phyloP scores from a whole-genome alignment of 2,329 filamentous ascomycete genomes.

The Cladosporium halotolerans region DNA sequence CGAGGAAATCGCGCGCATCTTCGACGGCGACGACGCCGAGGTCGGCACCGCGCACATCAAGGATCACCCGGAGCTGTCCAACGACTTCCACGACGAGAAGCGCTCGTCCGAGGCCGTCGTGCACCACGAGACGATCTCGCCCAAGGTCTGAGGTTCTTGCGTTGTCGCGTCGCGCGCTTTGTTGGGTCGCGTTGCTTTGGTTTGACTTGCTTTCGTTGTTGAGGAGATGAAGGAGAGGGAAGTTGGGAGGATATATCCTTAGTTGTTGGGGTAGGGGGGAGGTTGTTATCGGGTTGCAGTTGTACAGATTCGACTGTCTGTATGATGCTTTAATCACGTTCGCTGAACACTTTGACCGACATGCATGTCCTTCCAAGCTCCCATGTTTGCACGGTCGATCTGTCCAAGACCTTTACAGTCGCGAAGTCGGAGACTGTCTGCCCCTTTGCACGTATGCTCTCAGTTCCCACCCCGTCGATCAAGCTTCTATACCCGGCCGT shows the following conservation, averaged over 20 bases:
- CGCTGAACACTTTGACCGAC: neutral
- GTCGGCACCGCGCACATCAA: conserved; percentile 17
- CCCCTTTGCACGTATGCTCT: too few species aligned
- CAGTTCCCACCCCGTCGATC: too few species aligned
- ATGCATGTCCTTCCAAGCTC: too few species aligned
- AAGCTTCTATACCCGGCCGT: too few species aligned
- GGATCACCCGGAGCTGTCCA: conserved; percentile 10
- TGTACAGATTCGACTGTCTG: too few species aligned
- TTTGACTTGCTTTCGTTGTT: neutral
- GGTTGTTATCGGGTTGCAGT: too few species aligned
- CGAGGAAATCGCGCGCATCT: conserved; percentile 64
- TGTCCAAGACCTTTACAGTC: too few species aligned
- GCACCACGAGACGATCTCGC: conserved; percentile 9
- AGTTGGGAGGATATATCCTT: too few species aligned
- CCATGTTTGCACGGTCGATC: too few species aligned
- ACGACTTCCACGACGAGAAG: conserved; percentile 9
- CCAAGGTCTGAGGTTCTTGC: neutral
- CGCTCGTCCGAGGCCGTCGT: neutral
- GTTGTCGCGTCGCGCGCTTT: neutral
- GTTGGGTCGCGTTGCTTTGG: neutral
- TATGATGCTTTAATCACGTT: neutral
- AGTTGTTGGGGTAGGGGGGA: too few species aligned
- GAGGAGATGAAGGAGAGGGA: neutral
- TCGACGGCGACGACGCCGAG: conserved; percentile 57
- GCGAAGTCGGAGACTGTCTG: too few species aligned